Percentiles rank a stretch among this genome's conserved stretches.
phyloP scores from a whole-genome alignment of 495 filamentous ascomycete genomes.

The Penicillium turbatum region DNA sequence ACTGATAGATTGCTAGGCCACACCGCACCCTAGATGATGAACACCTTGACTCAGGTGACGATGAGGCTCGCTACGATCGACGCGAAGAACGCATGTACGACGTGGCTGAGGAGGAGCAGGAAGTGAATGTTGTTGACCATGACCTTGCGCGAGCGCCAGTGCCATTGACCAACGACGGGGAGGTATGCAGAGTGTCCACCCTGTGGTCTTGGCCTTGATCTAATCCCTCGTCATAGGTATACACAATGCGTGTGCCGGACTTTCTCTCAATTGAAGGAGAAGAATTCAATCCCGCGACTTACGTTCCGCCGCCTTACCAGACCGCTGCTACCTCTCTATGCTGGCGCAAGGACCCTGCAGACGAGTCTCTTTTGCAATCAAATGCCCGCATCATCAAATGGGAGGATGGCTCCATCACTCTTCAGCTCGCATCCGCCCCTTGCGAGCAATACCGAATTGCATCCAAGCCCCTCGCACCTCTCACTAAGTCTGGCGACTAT shows the following conservation, averaged over 20 bases:
- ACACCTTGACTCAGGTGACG: conserved; percentile 78
- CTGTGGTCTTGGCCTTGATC: background rate
- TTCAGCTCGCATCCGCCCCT: conserved; percentile 69
- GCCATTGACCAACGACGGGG: conserved; percentile 67
- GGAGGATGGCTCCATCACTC: conserved; percentile 80
- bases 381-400: conserved; percentile 75
- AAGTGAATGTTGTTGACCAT: conserved; percentile 53
- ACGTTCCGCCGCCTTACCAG: conserved; percentile 62
- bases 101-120: conserved; percentile 40
- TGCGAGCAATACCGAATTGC: conserved; percentile 75
- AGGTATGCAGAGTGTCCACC: conserved; percentile 32
- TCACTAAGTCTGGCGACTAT: conserved; percentile 56
- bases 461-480: conserved; percentile 70
- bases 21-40: conserved; percentile 62
- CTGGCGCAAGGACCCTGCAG: conserved; percentile 63
- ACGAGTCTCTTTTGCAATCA: conserved; percentile 58
- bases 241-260: conserved; percentile 71
- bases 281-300: conserved; percentile 68
- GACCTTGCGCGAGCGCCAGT: conserved; percentile 60
- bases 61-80: conserved; percentile 55
- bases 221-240: conserved; percentile 49
- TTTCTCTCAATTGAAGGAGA: conserved; percentile 74
- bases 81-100: conserved; percentile 46
- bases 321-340: conserved; percentile 65
- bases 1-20: conserved; percentile 36